Base-by-base conservation (phyloP, 352 stramenopile genomes). In the Phytopythium vexans region DNA sequence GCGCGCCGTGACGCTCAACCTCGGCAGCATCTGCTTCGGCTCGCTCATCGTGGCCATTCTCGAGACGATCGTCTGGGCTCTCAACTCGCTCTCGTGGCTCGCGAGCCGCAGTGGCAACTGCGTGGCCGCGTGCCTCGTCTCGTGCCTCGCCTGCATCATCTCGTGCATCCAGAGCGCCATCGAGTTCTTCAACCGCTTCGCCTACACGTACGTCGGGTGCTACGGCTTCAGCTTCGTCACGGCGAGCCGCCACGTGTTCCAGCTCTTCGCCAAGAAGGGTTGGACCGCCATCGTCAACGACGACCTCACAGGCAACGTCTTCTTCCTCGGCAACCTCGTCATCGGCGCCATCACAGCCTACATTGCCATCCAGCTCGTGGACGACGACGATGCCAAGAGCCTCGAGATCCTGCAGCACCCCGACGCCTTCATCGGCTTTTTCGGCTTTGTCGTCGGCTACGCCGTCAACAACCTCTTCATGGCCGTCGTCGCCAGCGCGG, bases 1-100 rank as follows among this genome's bases (percentile, higher is more conserved):
- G 31, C 84, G 91, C 27, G 82, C 92, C 0, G 68, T 89, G 49
- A 98, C 92, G 35, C 78, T 89, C 42, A 89, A 92, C 55, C 73
- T 98, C 31, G 95, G 95, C 45, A 95, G 76, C 34, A 98, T 98
- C 59, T 98, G 83, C 74, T 92, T 96, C 49, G 89, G 89, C 15
- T 96, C 88, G 50, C 74, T 97, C 38, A 83, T 96, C 39, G 89
- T 97, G 45, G 88, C 89, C n/a, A 86, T 97, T 40, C 64, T 97
- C n/a, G 81, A 97, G 52, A 79, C 86, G 27, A 73, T 92, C 15
- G 68, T 78, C 31, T 69, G 74, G 58, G 74, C 92, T 36, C 61
- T 94, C 41, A 75, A 77, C 50, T 73, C 85, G 33, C 53, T 97
- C 31, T 66, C 80, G 54, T 82, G 66, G 55, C 65, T 89, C 38